A percentile compares a stretch with the other conserved stretches of the same genome.
phyloP scores from a whole-genome alignment of 2,329 filamentous ascomycete species.

The Aspergillus sergii region DNA sequence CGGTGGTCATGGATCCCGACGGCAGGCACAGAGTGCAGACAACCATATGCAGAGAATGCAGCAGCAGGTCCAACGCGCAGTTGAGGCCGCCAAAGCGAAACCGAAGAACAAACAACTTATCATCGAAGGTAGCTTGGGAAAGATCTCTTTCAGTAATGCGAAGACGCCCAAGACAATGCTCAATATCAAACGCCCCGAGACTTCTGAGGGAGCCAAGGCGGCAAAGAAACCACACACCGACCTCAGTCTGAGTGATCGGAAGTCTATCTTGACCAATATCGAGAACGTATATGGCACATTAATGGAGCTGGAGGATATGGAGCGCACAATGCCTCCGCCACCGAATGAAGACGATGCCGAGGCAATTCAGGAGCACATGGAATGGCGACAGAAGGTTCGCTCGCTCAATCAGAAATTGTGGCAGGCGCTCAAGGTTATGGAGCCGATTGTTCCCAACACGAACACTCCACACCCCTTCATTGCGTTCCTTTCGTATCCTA shows the following conservation, averaged over 20 bases:
- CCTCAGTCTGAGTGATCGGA: conserved; percentile 71
- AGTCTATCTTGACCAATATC: conserved; percentile 80
- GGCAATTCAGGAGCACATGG: conserved; percentile 71
- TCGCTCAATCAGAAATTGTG: conserved; percentile 80
- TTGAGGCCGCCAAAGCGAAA: conserved; percentile 95
- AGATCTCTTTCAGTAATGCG: conserved; percentile 98
- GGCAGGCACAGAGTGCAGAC: conserved; percentile 80
- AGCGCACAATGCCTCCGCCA: conserved; percentile 74
- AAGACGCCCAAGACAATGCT: conserved; percentile 95
- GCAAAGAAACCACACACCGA: conserved; percentile 49
- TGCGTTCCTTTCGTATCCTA: conserved; percentile 87
- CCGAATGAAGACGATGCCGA: conserved; percentile 68
- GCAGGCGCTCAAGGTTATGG: conserved; percentile 86
- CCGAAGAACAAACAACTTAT: conserved; percentile 97
- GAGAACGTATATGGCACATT: conserved; percentile 84
- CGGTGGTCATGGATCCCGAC: conserved; percentile 64
- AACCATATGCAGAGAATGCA: conserved; percentile 99
- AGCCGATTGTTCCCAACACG: conserved; percentile 77
- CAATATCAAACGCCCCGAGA: conserved; percentile 89
- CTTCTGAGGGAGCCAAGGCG: conserved; percentile 59
- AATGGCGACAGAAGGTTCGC: conserved; percentile 74
- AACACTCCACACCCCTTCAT: conserved; percentile 85
- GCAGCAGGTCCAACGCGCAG: conserved; percentile 94
- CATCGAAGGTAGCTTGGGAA: conserved; percentile 92
- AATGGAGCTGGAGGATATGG: conserved; percentile 93